Base-by-base conservation (phyloP, 345 rosid species). In the Lumnitzera racemosa region DNA sequence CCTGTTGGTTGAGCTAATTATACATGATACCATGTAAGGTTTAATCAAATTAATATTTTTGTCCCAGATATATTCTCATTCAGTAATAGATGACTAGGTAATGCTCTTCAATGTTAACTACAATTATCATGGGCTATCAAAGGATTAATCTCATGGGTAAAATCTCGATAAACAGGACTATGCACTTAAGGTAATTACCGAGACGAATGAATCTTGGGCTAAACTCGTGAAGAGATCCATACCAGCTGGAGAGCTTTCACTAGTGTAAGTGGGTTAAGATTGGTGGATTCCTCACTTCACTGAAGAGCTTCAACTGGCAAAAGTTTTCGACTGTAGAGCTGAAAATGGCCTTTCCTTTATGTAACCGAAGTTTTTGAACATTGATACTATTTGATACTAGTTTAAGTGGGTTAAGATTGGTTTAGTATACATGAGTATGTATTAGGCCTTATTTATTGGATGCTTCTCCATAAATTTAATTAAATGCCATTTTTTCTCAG, bases 151-250 rank as follows among this genome's bases (percentile, higher is more conserved):
- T 36, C 5, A 36, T 36, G 16, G 56, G 56, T 13, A 10, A 53
- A 27, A 12, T 7, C 13, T 53, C 20, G 27, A 53, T 53, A 53
- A 12, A 16, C 81, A 80, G 84, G 84, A 76, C 53, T 80, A 71
- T 66, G 84, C 79, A 12, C 64, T 80, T 51, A 80, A 74, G 77
- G 73, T 80, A 23, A 80, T 80, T 58, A 55, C 62, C 0, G 81
- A 80, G 76, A 74, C 84, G 2, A 80, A 80, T 36, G 81, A 80
- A 60, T 76, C 81, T 15, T 76, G 84, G 84, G 72, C 75, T 15
- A 80, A 69, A 65, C 81, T 80, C 15, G 74, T 80, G 31, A 76
- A 74, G 68, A 71, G 84, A 66, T 53, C 81, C 14, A 63, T 73
- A 36, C 75, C 79, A 15, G 69, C 84, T 3, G 79, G 79, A 12